phyloP scores from a whole-genome alignment of 495 filamentous ascomycete genomes.

The Cryomyces antarcticus region DNA sequence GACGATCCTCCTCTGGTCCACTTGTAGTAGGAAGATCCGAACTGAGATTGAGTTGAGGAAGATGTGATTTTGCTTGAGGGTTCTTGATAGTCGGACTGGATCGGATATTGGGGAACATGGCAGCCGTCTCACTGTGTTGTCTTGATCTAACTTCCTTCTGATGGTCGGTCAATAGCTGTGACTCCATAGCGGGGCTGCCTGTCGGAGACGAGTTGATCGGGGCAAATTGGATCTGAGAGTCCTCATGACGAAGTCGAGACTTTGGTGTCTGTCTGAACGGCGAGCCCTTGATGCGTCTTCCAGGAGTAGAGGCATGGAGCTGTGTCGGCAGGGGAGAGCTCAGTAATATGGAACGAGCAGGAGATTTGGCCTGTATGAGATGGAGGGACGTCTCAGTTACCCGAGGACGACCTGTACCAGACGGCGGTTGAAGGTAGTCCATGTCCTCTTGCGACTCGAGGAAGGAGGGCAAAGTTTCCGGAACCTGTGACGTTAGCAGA shows the following conservation, averaged over 20 bases:
- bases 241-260: constrained; percentile 40
- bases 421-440: constrained; percentile 1
- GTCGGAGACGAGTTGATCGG: constrained; percentile 38
- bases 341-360: neutral
- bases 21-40: neutral
- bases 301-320: neutral
- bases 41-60: neutral
- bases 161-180: constrained; percentile 50
- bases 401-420: constrained; percentile 1
- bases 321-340: neutral
- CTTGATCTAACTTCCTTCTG: constrained; percentile 51
- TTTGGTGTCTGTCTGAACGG: constrained; percentile 11
- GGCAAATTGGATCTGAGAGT: constrained; percentile 61
- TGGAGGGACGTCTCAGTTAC: neutral
- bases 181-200: constrained; percentile 23
- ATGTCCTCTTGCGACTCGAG: constrained; percentile 30
- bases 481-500: neutral
- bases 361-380: neutral
- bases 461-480: constrained; percentile 15
- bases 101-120: constrained; percentile 48
- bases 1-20: constrained; percentile 10
- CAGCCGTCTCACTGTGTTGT: constrained; percentile 39
- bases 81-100: constrained; percentile 28
- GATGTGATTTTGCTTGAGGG: neutral
- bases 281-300: neutral